Conservation (phyloP, 768 basidiomycete species). For the Russula compacta region DNA sequence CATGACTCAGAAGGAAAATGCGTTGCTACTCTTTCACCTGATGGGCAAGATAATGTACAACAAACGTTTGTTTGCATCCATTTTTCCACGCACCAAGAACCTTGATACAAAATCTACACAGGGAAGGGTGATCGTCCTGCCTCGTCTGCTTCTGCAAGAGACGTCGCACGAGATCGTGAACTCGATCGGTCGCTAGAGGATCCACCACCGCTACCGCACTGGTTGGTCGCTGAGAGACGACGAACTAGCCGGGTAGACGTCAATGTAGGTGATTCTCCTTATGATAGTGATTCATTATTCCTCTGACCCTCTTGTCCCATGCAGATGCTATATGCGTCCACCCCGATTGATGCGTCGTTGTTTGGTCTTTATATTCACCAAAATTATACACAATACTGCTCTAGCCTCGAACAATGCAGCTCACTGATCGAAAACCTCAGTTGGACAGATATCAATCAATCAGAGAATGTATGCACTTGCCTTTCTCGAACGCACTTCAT, state of each 20-base stretch:
- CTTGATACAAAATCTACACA: conserved; percentile 25
- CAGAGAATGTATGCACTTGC: conserved; percentile 35
- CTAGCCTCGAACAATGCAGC: conserved; percentile 63
- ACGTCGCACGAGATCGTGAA: conserved; percentile 50
- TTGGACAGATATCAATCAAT: conserved; percentile 61
- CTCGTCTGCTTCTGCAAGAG: conserved; percentile 48
- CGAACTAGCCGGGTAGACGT: conserved; percentile 66
- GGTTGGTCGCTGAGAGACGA: conserved; percentile 52
- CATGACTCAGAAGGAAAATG: conserved; percentile 77
- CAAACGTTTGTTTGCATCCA: conserved; percentile 53
- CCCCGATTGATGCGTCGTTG: conserved; percentile 85
- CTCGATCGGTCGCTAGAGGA: conserved; percentile 47
- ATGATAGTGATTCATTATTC: not conserved
- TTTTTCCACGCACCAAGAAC: not conserved
- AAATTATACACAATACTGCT: conserved; percentile 82
- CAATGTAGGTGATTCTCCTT: conserved; percentile 40
- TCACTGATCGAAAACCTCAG: conserved; percentile 68
- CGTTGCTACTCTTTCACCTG: conserved; percentile 81
- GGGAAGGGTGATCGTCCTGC: conserved; percentile 67
- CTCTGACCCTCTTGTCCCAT: not conserved
- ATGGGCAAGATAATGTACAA: conserved; percentile 93
- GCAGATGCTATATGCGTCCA: conserved; percentile 69
- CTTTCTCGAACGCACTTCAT: not conserved
- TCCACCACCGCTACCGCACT: conserved; percentile 46
- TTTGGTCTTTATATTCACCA: conserved; percentile 90